Base-by-base conservation (phyloP, 768 basidiomycete genomes). In the Antrodiella citrinella region DNA sequence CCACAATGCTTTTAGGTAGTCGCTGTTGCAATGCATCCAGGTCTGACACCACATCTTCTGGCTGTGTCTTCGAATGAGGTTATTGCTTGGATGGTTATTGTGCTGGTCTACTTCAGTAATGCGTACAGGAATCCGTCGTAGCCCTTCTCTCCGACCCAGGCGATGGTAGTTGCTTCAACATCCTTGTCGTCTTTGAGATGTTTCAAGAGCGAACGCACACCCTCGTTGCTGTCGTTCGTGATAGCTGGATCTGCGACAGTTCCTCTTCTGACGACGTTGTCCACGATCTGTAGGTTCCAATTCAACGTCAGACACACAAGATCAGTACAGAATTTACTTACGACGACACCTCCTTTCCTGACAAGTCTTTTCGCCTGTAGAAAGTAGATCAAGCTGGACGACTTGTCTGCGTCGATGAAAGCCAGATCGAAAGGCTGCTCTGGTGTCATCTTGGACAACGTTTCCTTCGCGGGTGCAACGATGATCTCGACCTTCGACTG, bases 391-490 rank as follows among this genome's bases (percentile, higher is more conserved):
- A 69, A 48, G 53, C 80, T 81, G 38, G 69, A 71, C 3, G 66
- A 62, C 60, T 86, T 86, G 67, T 86, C 81, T 4, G 83, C 85
- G 63, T 86, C 84, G 54, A 86, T 82, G 69, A 86, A 88, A 2
- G 72, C 71, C 18, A 88, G 63, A 62, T 86, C 84, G 61, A 82
- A 86, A 1, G 72, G 74, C 3, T 65, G 62, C 9, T 72, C 71
- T 4, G 80, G 62, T 4, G 71, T 65, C 25, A 86, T 63, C 40
- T 65, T 69, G 20, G 63, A 65, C 40, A 86, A 67, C 0, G 75
- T 72, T 3, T 80, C 74, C 2, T 66, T 64, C 1, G 79, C 83
- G 26, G 73, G 69, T 0, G 80, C 82, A 25, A 76, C 62, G 41
- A 79, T 67, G 26, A 83, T 62, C 22, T 72, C 62, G 39, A 78